phyloP scores from a whole-genome alignment of 192 early-diverging fungal genomes.

The Linnemannia hyalina region DNA sequence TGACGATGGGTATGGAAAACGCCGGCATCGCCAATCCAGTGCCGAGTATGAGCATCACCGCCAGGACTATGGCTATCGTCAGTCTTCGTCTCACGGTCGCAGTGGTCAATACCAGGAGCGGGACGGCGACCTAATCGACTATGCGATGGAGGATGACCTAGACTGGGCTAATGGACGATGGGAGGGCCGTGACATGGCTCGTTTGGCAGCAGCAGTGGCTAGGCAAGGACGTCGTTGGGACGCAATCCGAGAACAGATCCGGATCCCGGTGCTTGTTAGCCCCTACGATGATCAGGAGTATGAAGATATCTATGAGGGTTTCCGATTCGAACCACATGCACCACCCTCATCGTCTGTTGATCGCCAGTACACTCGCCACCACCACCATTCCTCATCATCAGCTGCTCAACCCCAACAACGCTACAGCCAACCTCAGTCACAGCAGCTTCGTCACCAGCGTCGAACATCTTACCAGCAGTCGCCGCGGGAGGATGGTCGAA shows the following conservation, averaged over 20 bases:
- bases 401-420: not conserved
- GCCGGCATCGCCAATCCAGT: not conserved
- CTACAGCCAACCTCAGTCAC: not conserved
- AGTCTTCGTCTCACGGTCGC: not conserved
- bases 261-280: slow-evolving; percentile 33
- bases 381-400: not conserved
- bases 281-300: slow-evolving; percentile 31
- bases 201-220: slow-evolving; percentile 43
- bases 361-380: slow-evolving; percentile 1
- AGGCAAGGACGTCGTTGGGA: slow-evolving; percentile 54
- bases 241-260: slow-evolving; percentile 43
- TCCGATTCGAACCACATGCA: slow-evolving; percentile 15
- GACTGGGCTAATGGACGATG: slow-evolving; percentile 49
- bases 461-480: not conserved
- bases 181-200: slow-evolving; percentile 51
- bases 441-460: not conserved
- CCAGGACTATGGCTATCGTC: not conserved
- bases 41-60: not conserved
- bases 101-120: slow-evolving; percentile 17
- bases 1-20: not conserved
- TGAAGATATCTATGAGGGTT: slow-evolving; percentile 38
- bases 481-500: not conserved
- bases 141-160: slow-evolving; percentile 41
- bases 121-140: slow-evolving; percentile 13
- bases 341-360: not conserved